These are phyloP conservation scores for Limnanthes douglasii DNA, from an alignment of 345 rosid genomes.

Conservation along the genomic window DNA sequence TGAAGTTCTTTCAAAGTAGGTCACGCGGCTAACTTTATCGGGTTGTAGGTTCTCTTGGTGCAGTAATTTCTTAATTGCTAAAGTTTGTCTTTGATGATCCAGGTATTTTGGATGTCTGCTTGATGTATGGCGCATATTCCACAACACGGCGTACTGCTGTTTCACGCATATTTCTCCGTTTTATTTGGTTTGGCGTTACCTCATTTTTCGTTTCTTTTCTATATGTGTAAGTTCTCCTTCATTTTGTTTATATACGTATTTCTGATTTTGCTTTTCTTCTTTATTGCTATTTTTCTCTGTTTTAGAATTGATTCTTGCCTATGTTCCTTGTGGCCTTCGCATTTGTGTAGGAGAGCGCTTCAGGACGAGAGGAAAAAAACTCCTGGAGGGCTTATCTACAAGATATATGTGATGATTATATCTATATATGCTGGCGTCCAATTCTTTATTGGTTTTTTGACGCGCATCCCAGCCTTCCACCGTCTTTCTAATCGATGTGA, in stretches of 20 bases:
- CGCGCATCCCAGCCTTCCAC: conserved; percentile 85
- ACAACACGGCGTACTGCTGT: conserved; percentile 66
- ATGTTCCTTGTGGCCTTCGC: conserved; percentile 6
- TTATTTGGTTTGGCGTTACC: conserved; percentile 64
- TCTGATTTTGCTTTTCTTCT: conserved; percentile 6
- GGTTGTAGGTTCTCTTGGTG: conserved; percentile 1
- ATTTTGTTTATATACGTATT: conserved; percentile 1
- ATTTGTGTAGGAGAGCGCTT: conserved; percentile 47
- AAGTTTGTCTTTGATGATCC: conserved; percentile 9
- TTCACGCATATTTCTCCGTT: conserved; percentile 78
- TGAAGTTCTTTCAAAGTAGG: conserved; percentile 90
- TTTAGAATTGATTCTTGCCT: conserved; percentile 2
- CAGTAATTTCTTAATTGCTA: background rate
- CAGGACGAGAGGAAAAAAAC: conserved; percentile 34
- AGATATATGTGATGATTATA: conserved; percentile 59
- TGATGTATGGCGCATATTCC: conserved; percentile 98
- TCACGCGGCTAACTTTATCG: conserved; percentile 1
- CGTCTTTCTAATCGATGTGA: conserved; percentile 69
- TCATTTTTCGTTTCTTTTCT: conserved; percentile 69
- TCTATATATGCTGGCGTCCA: conserved; percentile 78
- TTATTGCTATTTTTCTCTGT: background rate
- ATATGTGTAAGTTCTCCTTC: conserved; percentile 57
- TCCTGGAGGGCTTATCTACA: conserved; percentile 30
- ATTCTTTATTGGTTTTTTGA: conserved; percentile 64
- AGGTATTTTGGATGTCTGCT: conserved; percentile 84